Base-by-base conservation (phyloP, 73 alveolate species). In the Urostyla sp. region DNA sequence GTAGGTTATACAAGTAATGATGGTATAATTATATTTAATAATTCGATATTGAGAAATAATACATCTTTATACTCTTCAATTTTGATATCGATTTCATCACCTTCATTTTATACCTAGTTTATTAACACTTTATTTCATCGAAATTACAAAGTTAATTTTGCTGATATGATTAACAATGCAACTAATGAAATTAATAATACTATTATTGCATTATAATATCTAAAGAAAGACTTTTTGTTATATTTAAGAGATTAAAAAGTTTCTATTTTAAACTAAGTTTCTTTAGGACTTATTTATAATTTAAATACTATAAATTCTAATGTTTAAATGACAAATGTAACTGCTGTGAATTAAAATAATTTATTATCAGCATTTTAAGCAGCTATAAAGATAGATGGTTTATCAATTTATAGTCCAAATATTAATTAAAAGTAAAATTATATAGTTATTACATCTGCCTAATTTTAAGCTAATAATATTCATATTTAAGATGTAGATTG, bases 1-100 rank as follows among this genome's bases (percentile, higher is more conserved):
- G 79, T 63, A 1, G 79, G 37, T 8, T 63, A 63, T 21, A 63
- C 79, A 38, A 63, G 79, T 63, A 63, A 63, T 43, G 79, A 63
- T 32, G 79, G 79, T 43, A 43, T 20, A 43, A 63, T 63, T n/a
- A 63, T 15, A 63, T 63, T 63, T 48, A 63, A 60, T 43, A 38
- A 63, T 13, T 43, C 61, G 15, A 10, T 7, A 63, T 43, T 63
- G 16, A 35, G 27, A 21, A 43, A 48, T 38, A 63, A 63, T 38
- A 63, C 37, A 23, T 63, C 79, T 37, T 60, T 63, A 23, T 63
- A 63, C 26, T 63, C 79, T 3, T 43, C 61, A 21, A 63, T 63
- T 31, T 38, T 63, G 6, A 60, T 63, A 26, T 43, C 79, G 6
- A 20, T 63, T 3, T 43, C 61, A 43, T 43, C 61, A 16, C 79